Base-by-base conservation (phyloP, 805 yeast species). In the Metschnikowia lachancei region DNA sequence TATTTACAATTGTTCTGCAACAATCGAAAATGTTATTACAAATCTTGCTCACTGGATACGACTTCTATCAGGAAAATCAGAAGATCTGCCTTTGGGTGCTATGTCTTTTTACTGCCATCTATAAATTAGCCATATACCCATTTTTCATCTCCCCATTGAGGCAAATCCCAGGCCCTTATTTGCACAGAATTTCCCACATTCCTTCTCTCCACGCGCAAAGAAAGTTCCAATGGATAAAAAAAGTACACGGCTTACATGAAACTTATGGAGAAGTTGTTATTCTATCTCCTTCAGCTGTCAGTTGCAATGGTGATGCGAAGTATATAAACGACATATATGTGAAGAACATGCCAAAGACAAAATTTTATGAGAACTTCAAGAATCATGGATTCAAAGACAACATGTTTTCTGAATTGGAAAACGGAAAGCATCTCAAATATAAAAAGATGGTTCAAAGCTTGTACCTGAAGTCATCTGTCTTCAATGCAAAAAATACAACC, bases 201-300 rank as follows among this genome's bases (percentile, higher is more conserved):
- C 66, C 65, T 14, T 56, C 66, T 3, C 60, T 69, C 31, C 56
- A 66, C 35, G 64, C 69, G 26, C 72, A 76, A 48, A 69, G 86
- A 45, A 80, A 73, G 50, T 64, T 66, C 28, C 67, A 64, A 31
- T 70, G 75, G 74, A 60, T 67, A 14, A 34, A 50, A 16, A 51
- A 47, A 7, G 76, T 83, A 2, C 76, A 80, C 46, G 33, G 58
- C 3, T 63, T 83, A 47, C 91, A 85, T 55, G 39, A 59, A 38
- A 59, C 65, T 47, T 82, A 82, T 54, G 91, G 90, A 1, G 75
- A 83, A 7, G 77, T 83, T 3, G 81, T 85, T 4, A 67, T 85
- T 18, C 62, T 85, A 12, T 73, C 81, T 1, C 89, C 90, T 2
- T 63, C 66, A 19, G 89, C 83, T 53, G 67, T 85, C 16, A 81